Evolutionary conservation across 305 asterid species (phyloP), one percentile per base, ranked within the genome.

Genomic region (Fraxinus sp.): DNA sequence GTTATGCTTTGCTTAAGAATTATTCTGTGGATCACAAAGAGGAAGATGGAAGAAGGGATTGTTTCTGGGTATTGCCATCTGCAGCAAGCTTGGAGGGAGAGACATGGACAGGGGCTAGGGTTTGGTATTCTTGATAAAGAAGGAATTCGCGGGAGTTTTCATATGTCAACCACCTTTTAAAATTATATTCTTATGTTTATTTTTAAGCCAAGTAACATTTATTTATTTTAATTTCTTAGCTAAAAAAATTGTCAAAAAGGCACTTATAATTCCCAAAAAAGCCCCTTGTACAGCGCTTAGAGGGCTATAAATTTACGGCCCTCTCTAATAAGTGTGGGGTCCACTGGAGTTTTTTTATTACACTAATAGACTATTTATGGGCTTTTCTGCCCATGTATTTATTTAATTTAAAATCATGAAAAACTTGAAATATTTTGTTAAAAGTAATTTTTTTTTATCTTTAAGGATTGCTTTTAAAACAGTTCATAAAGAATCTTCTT

Each of bases 91-190:
- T 49, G 20, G 59, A 49, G 1, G 59, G 20, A 49, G 57, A 46
- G 44, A 76, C 44, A 32, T 18, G 33, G 39, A 35, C 59, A 46
- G 6, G 7, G 79, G 74, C 32, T 0, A 74, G 77, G 90, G 88
- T 82, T 91, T 91, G 91, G 95, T 92, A 92, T 95, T 90, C 97
- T 95, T 92, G 28, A 46, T 22, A 79, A 59, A 85, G 83, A 83
- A 95, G 89, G 86, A 86, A 83, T 88, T 77, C 89, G 97, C 95
- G 94, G 97, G 97, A 89, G 86, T 89, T 89, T 87, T 66, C 79
- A 77, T 78, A 77, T 62, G 16, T 26, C 33, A 84, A 83, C 83
- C 41, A 72, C 46, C 73, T 78, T 80, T 84, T 52, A 79, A 14
- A 83, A 73, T 78, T 68, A 13, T 28, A 11, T 30, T 10, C 10